These are phyloP conservation scores for Paragyromitra xinjiangensis DNA, from an alignment of 495 filamentous ascomycete genomes.

Conservation along the genomic window DNA sequence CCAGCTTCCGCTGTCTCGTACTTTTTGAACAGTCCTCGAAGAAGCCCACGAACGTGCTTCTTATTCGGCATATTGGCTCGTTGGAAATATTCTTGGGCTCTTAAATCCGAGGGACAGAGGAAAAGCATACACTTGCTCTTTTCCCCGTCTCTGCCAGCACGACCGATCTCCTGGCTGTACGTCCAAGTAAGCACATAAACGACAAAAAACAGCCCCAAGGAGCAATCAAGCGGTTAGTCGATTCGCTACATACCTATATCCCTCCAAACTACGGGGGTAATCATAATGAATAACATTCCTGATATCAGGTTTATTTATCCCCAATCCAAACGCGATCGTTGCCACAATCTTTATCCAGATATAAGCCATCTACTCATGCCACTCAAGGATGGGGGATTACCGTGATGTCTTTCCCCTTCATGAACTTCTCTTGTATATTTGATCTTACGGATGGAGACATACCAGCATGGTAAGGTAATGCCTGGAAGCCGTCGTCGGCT, in stretches of 20 bases:
- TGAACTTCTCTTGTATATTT: slow-evolving; percentile 64
- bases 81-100: slow-evolving; percentile 65
- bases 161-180: slow-evolving; percentile 31
- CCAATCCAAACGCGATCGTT: slow-evolving; percentile 70
- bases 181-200: not conserved
- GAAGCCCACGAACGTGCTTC: slow-evolving; percentile 57
- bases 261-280: slow-evolving; percentile 65
- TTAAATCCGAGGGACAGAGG: slow-evolving; percentile 64
- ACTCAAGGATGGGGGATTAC: slow-evolving; percentile 35
- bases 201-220: not conserved
- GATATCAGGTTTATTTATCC: slow-evolving; percentile 68
- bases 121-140: slow-evolving; percentile 63
- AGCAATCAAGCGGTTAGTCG: not conserved
- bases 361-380: not conserved
- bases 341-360: slow-evolving; percentile 61
- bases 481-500: slow-evolving; percentile 59
- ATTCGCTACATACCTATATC: slow-evolving; percentile 58
- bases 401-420: slow-evolving; percentile 61
- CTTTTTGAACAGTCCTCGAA: slow-evolving; percentile 62
- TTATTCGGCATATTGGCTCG: slow-evolving; percentile 60
- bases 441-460: slow-evolving; percentile 61
- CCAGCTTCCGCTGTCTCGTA: slow-evolving; percentile 57
- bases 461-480: slow-evolving; percentile 65
- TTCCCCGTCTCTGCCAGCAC: slow-evolving; percentile 30
- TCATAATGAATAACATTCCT: slow-evolving; percentile 67